Evolutionary conservation across 2,329 filamentous ascomycete genomes (phyloP).

Genomic region (Didymella keratinophila): DNA sequence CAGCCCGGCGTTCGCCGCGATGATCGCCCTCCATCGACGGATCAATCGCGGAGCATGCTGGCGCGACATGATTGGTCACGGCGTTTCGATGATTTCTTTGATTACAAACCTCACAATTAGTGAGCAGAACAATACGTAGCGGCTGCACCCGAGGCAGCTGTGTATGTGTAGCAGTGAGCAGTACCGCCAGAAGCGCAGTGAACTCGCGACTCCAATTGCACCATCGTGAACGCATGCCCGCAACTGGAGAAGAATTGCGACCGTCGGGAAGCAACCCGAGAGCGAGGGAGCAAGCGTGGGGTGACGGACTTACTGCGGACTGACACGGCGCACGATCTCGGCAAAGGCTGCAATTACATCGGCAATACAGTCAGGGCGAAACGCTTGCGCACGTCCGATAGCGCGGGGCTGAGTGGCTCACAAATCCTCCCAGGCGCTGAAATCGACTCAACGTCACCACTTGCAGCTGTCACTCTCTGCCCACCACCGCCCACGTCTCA

Average conservation of each 20-base stretch:
- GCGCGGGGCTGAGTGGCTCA: conserved; percentile 22
- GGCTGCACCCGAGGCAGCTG: not conserved
- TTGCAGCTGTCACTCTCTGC: conserved; percentile 13
- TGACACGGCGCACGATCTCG: conserved; percentile 12
- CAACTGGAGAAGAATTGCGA: conserved; percentile 9
- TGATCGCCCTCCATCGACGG: conserved; percentile 13
- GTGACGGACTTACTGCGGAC: conserved; percentile 1
- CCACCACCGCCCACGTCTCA: conserved; percentile 4
- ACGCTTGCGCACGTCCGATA: conserved; percentile 14
- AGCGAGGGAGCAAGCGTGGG: conserved; percentile 14
- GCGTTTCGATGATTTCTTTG: conserved; percentile 5
- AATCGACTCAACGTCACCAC: conserved; percentile 23
- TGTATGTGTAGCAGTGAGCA: conserved; percentile 2
- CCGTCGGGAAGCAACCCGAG: conserved; percentile 7
- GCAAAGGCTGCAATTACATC: conserved; percentile 18
- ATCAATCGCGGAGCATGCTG: conserved; percentile 2
- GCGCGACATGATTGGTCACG: conserved; percentile 16
- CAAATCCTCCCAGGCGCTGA: conserved; percentile 20
- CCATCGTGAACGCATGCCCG: conserved; percentile 2
- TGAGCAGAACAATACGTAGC: conserved; percentile 11
- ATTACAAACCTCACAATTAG: conserved; percentile 18
- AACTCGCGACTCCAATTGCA: not conserved
- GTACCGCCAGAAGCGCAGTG: conserved; percentile 5
- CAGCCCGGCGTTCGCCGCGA: conserved; percentile 9
- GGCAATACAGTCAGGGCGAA: conserved; percentile 11